Conservation (phyloP, 306 rosid genomes). For the Corylus avellana region DNA sequence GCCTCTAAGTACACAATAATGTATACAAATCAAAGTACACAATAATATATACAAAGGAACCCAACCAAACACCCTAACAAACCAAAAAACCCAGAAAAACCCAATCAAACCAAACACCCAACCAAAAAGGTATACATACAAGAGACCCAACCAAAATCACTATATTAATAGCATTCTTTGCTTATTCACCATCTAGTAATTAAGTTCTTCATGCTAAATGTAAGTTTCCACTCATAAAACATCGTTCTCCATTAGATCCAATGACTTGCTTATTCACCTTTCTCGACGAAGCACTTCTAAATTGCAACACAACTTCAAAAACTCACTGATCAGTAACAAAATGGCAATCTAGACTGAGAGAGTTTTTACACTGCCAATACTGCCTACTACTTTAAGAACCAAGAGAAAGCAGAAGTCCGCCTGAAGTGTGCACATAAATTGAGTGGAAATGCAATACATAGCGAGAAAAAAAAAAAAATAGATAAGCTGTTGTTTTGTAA, state of each 20-base stretch:
- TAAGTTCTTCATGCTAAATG: neutral
- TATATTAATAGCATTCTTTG: neutral
- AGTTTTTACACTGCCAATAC: neutral
- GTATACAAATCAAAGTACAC: too few species aligned
- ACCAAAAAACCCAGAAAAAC: too few species aligned
- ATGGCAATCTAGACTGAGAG: neutral
- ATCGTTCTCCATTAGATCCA: neutral
- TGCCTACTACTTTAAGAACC: neutral
- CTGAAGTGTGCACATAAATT: neutral
- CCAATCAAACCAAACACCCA: too few species aligned
- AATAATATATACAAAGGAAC: too few species aligned
- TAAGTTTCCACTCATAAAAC: neutral
- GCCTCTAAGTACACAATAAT: too few species aligned
- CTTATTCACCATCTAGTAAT: neutral
- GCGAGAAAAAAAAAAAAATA: neutral
- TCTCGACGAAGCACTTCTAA: neutral
- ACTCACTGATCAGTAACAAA: neutral
- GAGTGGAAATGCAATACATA: neutral
- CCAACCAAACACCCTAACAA: too few species aligned
- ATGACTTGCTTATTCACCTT: neutral
- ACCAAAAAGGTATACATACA: too few species aligned
- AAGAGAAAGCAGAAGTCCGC: neutral
- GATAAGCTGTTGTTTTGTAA: too few species aligned
- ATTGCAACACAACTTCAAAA: slow-evolving; percentile 6
- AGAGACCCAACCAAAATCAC: neutral